These are phyloP conservation scores for Stachybotrys chartarum DNA, from an alignment of 2,329 filamentous ascomycete species.

Conservation along the genomic window DNA sequence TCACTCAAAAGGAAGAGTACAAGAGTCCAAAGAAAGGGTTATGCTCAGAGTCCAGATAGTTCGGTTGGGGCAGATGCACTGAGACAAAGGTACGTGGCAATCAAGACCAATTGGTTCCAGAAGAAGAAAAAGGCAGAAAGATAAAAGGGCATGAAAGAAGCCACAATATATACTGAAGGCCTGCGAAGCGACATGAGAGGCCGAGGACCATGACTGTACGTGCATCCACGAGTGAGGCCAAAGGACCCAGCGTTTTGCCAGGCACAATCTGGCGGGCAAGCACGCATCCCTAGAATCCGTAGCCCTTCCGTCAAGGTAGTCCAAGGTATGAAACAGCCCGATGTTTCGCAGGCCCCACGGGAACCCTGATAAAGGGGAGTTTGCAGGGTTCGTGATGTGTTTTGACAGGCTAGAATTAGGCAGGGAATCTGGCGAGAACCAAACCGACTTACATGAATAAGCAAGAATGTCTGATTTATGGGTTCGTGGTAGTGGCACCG, in stretches of 20 bases:
- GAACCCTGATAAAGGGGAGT: background rate
- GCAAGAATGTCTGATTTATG: background rate
- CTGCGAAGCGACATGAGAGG: background rate
- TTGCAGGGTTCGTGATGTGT: background rate
- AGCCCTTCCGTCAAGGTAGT: background rate
- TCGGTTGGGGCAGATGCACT: no score
- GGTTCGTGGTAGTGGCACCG: background rate
- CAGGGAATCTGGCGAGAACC: background rate
- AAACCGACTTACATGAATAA: background rate
- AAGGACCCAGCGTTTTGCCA: background rate
- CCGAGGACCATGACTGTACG: background rate
- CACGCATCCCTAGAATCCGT: background rate
- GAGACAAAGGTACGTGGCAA: no score
- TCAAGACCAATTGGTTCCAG: no score
- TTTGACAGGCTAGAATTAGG: background rate
- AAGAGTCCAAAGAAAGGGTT: no score
- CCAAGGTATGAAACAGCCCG: background rate
- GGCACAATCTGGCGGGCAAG: background rate
- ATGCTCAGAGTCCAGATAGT: no score
- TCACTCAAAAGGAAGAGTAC: no score
- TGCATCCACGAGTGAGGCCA: background rate
- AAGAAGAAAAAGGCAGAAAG: no score
- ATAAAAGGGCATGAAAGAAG: no score
- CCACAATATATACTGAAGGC: background rate
- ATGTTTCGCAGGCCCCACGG: background rate